Base-by-base conservation (phyloP, 1,284 basidiomycete genomes). In the Athelia sp. region DNA sequence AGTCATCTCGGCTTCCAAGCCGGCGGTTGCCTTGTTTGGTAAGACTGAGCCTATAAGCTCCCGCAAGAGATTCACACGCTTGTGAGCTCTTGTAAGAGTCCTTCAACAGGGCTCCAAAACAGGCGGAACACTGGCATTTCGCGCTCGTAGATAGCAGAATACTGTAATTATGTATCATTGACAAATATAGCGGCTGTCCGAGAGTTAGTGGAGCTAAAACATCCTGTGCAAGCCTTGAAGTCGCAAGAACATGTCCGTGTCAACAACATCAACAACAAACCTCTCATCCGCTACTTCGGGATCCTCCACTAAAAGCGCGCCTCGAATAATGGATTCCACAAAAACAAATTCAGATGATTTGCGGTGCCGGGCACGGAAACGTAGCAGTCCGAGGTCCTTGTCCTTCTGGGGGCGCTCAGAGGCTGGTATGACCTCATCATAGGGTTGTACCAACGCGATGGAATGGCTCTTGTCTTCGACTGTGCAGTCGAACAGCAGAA, bases 221-320 rank as follows among this genome's bases (percentile, higher is more conserved):
- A 29, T 29, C 26, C 26, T 29, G 26, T 29, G 26, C 26, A 29
- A 29, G 4, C 6, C 26, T 29, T 6, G 26, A 4, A 40, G 36
- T 4, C 53, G 34, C 22, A 61, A 43, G 48, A 59, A 64, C 54
- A 63, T 60, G 50, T 65, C 63, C 14, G 47, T 36, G 50, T 67
- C 65, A 19, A 64, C 34, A 1, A 56, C 46, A 54, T 66, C 61
- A 46, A 63, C 50, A 6, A 65, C 49, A 29, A 65, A 49, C 35
- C 47, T 54, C 32, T 62, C 58, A 2, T 49, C 54, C 9, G 19
- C 10, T 4, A 35, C 44, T 13, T 44, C 45, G 3, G 46, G 45
- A 22, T 56, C 56, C 3, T 32, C 45, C 1, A 56, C 52, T 10
- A 61, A 18, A n/a, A 63, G 23, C 2, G 56, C 58, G 9, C 65